These are phyloP conservation scores for Acer campestre DNA, from an alignment of 345 rosid species.

Conservation along the genomic window DNA sequence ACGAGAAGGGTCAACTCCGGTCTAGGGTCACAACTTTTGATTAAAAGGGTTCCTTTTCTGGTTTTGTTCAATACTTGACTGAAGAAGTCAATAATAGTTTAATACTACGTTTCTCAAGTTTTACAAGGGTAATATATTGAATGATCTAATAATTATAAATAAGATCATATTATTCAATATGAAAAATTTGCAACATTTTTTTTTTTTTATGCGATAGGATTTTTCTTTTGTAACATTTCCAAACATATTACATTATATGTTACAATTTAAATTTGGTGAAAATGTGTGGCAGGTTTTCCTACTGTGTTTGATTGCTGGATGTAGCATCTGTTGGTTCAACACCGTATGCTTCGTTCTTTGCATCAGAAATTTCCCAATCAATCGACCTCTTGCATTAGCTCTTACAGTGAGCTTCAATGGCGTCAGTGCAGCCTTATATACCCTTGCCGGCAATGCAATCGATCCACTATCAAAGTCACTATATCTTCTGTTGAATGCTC, in stretches of 20 bases:
- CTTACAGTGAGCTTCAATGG: slow-evolving; percentile 95
- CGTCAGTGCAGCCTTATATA: slow-evolving; percentile 85
- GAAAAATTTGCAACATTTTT: no score
- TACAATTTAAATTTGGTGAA: no score
- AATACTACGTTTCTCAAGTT: no score
- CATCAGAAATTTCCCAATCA: slow-evolving; percentile 77
- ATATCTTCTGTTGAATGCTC: slow-evolving; percentile 79
- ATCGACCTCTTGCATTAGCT: slow-evolving; percentile 78
- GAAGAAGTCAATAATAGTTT: no score
- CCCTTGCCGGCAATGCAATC: slow-evolving; percentile 75
- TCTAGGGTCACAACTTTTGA: no score
- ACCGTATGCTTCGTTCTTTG: slow-evolving; percentile 93
- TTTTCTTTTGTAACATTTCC: slow-evolving; percentile 19
- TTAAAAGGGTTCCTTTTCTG: no score
- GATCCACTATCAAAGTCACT: slow-evolving; percentile 50
- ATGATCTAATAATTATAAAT: no score
- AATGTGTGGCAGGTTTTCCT: slow-evolving; percentile 63
- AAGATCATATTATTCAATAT: no score
- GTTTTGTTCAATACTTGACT: no score
- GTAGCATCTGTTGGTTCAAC: slow-evolving; percentile 98
- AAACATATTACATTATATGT: no score
- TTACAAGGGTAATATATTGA: no score
- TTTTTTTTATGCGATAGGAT: slow-evolving; percentile 38
- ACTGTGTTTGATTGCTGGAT: slow-evolving; percentile 82
- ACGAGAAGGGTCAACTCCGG: no score